phyloP scores from a whole-genome alignment of 1,284 basidiomycete species.

The Tilletia indica region DNA sequence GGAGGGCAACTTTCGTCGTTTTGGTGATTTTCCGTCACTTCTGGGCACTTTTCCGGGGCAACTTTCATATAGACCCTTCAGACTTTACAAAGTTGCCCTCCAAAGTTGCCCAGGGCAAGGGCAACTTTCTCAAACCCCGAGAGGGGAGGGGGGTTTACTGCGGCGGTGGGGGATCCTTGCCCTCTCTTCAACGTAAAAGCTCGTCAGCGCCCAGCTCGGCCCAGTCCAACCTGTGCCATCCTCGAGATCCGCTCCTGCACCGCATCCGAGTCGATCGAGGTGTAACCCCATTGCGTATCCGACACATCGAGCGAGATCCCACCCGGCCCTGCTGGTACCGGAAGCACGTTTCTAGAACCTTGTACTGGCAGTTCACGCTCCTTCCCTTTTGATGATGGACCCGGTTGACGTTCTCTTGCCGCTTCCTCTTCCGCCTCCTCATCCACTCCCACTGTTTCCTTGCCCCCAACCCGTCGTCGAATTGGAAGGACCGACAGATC shows the following conservation, averaged over 20 bases:
- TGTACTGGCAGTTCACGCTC: not conserved
- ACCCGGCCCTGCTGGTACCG: not conserved
- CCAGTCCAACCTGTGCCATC: not conserved
- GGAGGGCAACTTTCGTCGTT: too few species aligned
- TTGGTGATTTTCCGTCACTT: too few species aligned
- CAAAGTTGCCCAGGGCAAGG: too few species aligned
- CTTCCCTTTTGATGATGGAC: not conserved
- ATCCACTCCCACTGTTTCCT: not conserved
- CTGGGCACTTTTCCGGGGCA: too few species aligned
- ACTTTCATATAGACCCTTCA: too few species aligned
- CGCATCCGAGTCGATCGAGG: not conserved
- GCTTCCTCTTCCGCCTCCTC: not conserved
- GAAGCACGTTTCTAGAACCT: too few species aligned
- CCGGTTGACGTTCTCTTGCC: not conserved
- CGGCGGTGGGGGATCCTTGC: not conserved
- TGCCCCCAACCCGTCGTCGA: not conserved
- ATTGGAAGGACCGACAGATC: not conserved
- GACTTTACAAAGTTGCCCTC: too few species aligned
- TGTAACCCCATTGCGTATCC: constrained; percentile 1
- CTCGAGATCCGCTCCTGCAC: not conserved
- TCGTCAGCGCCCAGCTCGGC: not conserved
- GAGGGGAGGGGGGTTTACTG: too few species aligned
- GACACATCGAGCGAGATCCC: constrained; percentile 10
- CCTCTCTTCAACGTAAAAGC: not conserved
- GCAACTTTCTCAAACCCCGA: too few species aligned